A percentile compares a stretch with the other conserved stretches of the same genome.
Conservation (phyloP, 2,329 filamentous ascomycete genomes). For the Fusarium redolens region DNA sequence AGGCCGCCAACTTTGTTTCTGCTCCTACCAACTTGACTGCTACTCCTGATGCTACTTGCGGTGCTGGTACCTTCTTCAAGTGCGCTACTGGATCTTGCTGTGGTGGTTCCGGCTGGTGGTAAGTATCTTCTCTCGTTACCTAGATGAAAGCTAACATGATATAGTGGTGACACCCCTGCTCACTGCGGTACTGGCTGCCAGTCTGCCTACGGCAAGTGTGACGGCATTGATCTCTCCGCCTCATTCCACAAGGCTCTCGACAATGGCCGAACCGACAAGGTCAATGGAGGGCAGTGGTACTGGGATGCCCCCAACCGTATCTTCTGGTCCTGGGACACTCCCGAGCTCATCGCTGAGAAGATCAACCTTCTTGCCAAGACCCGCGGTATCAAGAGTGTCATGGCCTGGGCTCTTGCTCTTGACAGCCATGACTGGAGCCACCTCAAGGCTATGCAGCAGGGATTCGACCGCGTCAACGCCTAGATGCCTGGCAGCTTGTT, state of each 20-base stretch:
- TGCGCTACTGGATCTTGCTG: constrained; percentile 35
- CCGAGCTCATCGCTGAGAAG: constrained; percentile 60
- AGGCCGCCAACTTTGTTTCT: constrained; percentile 46
- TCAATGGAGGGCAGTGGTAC: constrained; percentile 66
- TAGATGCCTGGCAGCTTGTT: not conserved
- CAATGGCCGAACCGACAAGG: constrained; percentile 57
- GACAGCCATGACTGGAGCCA: constrained; percentile 58
- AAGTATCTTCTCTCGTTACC: not conserved
- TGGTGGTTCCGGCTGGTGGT: constrained; percentile 38
- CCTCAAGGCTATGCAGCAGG: constrained; percentile 55
- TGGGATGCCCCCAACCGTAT: constrained; percentile 58
- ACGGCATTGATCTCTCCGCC: constrained; percentile 26
- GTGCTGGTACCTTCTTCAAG: constrained; percentile 28
- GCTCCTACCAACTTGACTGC: constrained; percentile 33
- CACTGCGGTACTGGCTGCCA: constrained; percentile 42
- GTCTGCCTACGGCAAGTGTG: constrained; percentile 30
- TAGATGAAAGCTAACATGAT: not conserved
- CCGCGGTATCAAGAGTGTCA: constrained; percentile 60
- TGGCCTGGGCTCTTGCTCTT: constrained; percentile 65
- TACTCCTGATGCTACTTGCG: constrained; percentile 35
- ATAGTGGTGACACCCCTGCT: constrained; percentile 29
- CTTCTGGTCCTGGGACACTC: constrained; percentile 68
- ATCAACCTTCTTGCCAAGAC: constrained; percentile 56
- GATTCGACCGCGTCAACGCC: constrained; percentile 10
- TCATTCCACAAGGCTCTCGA: constrained; percentile 56